Base-by-base conservation (phyloP, 2,329 filamentous ascomycete species). In the Hypoxylon sp. region DNA sequence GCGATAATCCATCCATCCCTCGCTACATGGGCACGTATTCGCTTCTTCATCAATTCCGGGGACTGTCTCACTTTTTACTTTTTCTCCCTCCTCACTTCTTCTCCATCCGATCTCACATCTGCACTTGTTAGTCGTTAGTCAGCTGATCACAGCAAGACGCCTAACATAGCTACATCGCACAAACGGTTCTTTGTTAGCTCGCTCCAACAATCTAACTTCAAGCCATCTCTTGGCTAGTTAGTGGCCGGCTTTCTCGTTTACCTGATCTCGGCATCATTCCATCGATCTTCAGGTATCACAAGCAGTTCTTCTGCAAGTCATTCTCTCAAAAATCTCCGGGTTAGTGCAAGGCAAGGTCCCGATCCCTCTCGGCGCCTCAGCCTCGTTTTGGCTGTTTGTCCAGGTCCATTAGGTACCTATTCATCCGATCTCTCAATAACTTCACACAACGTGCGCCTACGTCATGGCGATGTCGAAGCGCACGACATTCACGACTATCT, bases 401-500 rank as follows among this genome's bases (percentile, higher is more conserved):
- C 31, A 17, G 17, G 21, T 15, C 11, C 11, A 10, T 29, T 19
- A 50, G 48, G 17, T 29, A 5, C 11, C 31, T n/a, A n/a, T 42
- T 31, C 19, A 7, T 42, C 37, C n/a, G 37, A 42, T 21, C 17
- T n/a, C 24, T 44, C 7, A 19, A 6, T 27, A 29, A 46, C 21
- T 19, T 8, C 21, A 42, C 27, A 17, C 17, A 42, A 42, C 39
- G 29, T 52, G 37, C 37, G 31, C 54, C 31, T 32, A 11, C 37
- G n/a, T 15, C 19, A 55, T 55, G 77, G 82, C 72, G 60, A 93
- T 94, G 91, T 88, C 88, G 52, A 93, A 90, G 80, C 86, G 89
- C 70, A 88, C 86, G 15, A 84, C 89, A 32, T 93, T 94, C 82
- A 96, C 92, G 42, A 92, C 88, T 50, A 89, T 94, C 73, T 96